Conservation (phyloP, 371 early-diverging fungal species). For the Rhizomucor pusillus region DNA sequence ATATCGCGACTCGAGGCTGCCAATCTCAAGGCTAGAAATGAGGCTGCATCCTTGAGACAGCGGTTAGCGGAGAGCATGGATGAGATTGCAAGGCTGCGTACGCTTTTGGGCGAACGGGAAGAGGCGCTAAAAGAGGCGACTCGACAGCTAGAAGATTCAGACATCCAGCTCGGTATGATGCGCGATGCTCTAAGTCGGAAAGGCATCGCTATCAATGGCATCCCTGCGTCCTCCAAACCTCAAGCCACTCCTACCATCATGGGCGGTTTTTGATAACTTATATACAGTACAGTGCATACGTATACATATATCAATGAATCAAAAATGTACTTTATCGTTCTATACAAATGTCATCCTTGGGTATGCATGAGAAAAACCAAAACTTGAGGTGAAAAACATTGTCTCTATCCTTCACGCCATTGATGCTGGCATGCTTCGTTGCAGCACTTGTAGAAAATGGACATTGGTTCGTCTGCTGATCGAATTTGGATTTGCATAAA, state of each 20-base stretch:
- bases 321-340: not conserved
- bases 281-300: no score
- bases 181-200: constrained; percentile 60
- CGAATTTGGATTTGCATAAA: constrained; percentile 95
- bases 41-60: constrained; percentile 51
- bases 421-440: constrained; percentile 68
- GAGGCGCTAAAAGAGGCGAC: constrained; percentile 43
- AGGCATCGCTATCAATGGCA: constrained; percentile 17
- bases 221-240: constrained; percentile 1
- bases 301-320: no score
- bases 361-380: no score
- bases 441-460: constrained; percentile 86
- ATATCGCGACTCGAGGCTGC: constrained; percentile 58
- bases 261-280: not conserved
- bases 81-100: constrained; percentile 44
- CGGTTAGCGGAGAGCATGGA: constrained; percentile 55
- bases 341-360: no score
- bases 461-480: constrained; percentile 95
- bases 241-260: constrained; percentile 2
- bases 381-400: not conserved
- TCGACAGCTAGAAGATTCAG: constrained; percentile 54
- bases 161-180: constrained; percentile 62
- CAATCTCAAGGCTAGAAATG: constrained; percentile 56
- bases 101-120: constrained; percentile 48
- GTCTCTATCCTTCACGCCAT: constrained; percentile 68